A percentile compares a stretch with the other conserved stretches of the same genome.
Evolutionary conservation across 441 rosid genomes (phyloP).

Genomic region (Mallotus repandus): DNA sequence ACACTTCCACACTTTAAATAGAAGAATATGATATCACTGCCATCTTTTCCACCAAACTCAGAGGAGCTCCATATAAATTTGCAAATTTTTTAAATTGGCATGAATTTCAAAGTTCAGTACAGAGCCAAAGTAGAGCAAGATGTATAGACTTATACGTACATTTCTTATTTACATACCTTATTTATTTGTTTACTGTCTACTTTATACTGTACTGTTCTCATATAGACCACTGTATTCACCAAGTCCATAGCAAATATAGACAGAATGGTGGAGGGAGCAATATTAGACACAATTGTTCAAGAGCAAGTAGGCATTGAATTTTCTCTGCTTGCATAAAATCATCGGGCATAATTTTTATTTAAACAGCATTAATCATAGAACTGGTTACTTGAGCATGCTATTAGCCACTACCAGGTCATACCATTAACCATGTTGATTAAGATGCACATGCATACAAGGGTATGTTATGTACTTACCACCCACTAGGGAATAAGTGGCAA

Average conservation of each 20-base stretch:
- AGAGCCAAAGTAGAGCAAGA: too few species aligned
- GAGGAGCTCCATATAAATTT: background rate
- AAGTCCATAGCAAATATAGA: too few species aligned
- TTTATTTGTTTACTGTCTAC: background rate
- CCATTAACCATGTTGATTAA: background rate
- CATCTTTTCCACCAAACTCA: background rate
- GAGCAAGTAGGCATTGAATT: too few species aligned
- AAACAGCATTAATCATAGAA: background rate
- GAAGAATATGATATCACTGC: background rate
- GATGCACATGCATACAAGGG: background rate
- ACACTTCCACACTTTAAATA: background rate
- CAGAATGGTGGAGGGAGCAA: too few species aligned
- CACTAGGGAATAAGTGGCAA: background rate
- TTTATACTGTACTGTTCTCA: too few species aligned
- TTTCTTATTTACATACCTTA: background rate
- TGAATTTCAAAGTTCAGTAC: background rate
- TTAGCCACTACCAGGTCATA: background rate
- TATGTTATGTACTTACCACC: background rate
- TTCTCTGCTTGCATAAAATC: too few species aligned
- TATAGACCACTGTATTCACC: too few species aligned
- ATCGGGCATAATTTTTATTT: too few species aligned
- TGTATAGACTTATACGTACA: too few species aligned
- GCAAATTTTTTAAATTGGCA: background rate
- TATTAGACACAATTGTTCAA: too few species aligned
- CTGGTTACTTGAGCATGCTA: too few species aligned